Evolutionary conservation across 345 rosid species (phyloP), one percentile per base, ranked within the genome.

Genomic region (Gossypium turneri): DNA sequence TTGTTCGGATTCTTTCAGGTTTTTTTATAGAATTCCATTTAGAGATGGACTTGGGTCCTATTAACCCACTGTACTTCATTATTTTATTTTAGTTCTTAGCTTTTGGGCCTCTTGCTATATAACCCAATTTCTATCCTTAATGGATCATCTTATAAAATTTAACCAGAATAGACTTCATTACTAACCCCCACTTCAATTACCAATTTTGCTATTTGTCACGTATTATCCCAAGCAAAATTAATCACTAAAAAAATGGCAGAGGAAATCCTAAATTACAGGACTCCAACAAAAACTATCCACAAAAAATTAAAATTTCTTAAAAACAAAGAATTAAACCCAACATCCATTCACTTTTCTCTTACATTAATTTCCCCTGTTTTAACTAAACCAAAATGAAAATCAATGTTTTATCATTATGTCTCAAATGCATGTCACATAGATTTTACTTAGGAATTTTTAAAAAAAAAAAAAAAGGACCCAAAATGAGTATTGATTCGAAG

Each of bases 401-500:
- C 41, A 34, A 17, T 19, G 22, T 29, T 15, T 22, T 12, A 4
- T 22, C 60, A 44, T 65, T 16, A 38, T 50, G 41, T 34, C 45
- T 9, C 2, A 19, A n/a, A 60, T 50, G 62, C 58, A 60, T 27
- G 29, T 34, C 1, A 34, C 38, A 34, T 4, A 34, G 38, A 34
- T 34, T 34, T 34, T 34, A 34, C 38, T 4, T 34, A 34, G 38
- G 38, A 34, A 34, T 34, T 27, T 2, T n/a, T n/a, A n/a, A n/a
- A 27, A 27, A 27, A 27, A 27, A 0, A 0, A 27, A 27, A 0
- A 27, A 27, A 27, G 4, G 38, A 34, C 25, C 2, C 59, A 70
- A 81, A 62, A 91, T 89, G 94, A 85, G 81, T 41, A 47, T 87
- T 38, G 88, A 88, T 73, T 82, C 81, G 29, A 90, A 84, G 82